phyloP scores from a whole-genome alignment of 2,329 filamentous ascomycete species.

The Venturia asperata region DNA sequence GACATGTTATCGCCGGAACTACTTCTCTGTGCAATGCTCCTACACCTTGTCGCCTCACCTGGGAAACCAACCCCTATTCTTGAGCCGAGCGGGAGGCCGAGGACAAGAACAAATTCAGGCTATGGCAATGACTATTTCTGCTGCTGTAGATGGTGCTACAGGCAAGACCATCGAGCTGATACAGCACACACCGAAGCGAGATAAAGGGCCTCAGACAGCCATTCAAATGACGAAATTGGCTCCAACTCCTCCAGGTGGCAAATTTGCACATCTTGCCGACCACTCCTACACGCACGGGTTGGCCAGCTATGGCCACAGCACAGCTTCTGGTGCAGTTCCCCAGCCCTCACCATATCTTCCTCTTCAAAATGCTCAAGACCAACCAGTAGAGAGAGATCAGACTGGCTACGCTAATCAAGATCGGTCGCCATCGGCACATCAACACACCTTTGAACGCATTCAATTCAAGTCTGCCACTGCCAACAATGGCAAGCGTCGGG shows the following conservation, averaged over 20 bases:
- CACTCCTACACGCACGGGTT: constrained; percentile 35
- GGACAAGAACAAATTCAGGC: constrained; percentile 54
- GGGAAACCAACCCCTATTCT: constrained; percentile 49
- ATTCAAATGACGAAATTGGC: constrained; percentile 64
- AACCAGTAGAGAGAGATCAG: constrained; percentile 25
- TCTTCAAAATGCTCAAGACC: constrained; percentile 30
- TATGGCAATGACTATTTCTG: constrained; percentile 79
- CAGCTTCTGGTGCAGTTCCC: background rate
- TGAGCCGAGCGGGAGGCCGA: constrained; percentile 42
- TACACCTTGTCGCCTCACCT: constrained; percentile 62
- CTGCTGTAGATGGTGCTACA: constrained; percentile 68
- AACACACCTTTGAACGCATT: constrained; percentile 75
- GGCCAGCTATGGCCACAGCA: constrained; percentile 26
- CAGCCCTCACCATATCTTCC: constrained; percentile 33
- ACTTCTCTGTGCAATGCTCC: constrained; percentile 78
- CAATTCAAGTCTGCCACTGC: constrained; percentile 92
- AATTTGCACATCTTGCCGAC: constrained; percentile 21
- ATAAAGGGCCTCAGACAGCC: constrained; percentile 74
- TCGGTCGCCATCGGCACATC: constrained; percentile 31
- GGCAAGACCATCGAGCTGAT: constrained; percentile 76
- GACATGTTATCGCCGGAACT: constrained; percentile 90
- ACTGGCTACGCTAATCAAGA: background rate
- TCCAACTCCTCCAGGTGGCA: constrained; percentile 53
- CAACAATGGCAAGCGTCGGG: constrained; percentile 85
- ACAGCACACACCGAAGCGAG: constrained; percentile 84